Base-by-base conservation (phyloP, 371 early-diverging fungal species). In the Mortierella sp. region DNA sequence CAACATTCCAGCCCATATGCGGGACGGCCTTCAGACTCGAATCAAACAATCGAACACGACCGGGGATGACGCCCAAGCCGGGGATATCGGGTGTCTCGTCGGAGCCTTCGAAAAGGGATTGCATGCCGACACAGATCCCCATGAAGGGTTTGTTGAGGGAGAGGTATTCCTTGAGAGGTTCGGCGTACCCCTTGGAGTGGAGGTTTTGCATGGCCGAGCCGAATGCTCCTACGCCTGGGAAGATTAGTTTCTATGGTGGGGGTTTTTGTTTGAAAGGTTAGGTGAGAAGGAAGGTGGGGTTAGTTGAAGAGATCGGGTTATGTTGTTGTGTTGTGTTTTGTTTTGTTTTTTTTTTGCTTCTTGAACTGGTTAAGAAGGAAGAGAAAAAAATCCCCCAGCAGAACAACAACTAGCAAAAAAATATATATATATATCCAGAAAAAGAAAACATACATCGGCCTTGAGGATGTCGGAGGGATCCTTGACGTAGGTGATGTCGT, bases 111-210 rank as follows among this genome's bases (percentile, higher is more conserved):
- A 96, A 98, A 57, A 99, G 89, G n/a, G 93, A 92, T 81, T 99
- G 99, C 97, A 99, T 96, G 37, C 99, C 99, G 19, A 99, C 97
- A 83, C 99, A 99, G 79, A 99, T 98, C 37, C 98, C 99, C 94
- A 99, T 94, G 83, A 98, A 96, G 26, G 98, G 99, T 69, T 92
- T 91, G 28, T 97, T 97, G 9, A 94, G 94, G 2, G 90, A 91
- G 37, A 99, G 90, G 88, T 96, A 99, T 61, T 92, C 90, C 76
- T 92, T 91, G 69, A 99, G 91, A 21, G 98, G 96, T 76, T 95
- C 94, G 43, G 90, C 92, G 69, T 94, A 96, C 5, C 97, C 95
- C 75, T 94, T 94, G 71, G 88, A 72, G n/a, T 90, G 87, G 71
- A 99, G 88, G 3, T 94, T 92, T 37, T 92, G 89, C 95, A 98